Evolutionary conservation across 805 yeast species (phyloP).

Genomic region (Starmera pachycereana): DNA sequence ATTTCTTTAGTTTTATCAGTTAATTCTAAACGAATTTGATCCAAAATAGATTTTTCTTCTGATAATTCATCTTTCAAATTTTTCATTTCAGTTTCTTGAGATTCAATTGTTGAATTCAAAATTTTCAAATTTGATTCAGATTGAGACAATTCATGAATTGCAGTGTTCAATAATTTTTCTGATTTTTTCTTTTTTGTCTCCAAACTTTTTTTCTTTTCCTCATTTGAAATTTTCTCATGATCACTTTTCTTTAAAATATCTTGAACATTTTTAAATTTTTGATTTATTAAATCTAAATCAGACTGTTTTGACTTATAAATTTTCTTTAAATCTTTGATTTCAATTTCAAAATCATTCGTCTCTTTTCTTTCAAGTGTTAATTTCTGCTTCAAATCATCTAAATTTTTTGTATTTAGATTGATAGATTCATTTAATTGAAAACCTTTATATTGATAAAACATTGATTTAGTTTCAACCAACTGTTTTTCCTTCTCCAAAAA

Average conservation of each 20-base stretch:
- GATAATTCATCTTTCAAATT: slow-evolving; percentile 35
- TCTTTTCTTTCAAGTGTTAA: slow-evolving; percentile 33
- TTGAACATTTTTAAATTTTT: slow-evolving; percentile 22
- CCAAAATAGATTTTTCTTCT: slow-evolving; percentile 46
- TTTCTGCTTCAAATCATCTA: slow-evolving; percentile 30
- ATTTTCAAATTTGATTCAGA: slow-evolving; percentile 36
- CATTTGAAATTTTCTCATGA: slow-evolving; percentile 54
- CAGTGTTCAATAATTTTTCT: slow-evolving; percentile 39
- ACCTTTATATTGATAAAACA: slow-evolving; percentile 44
- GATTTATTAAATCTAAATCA: slow-evolving; percentile 14
- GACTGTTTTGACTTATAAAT: slow-evolving; percentile 18
- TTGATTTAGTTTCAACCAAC: slow-evolving; percentile 40
- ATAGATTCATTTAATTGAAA: slow-evolving; percentile 30
- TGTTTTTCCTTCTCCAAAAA: slow-evolving; percentile 58
- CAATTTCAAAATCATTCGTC: slow-evolving; percentile 28
- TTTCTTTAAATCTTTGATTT: slow-evolving; percentile 22
- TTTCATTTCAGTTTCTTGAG: slow-evolving; percentile 33
- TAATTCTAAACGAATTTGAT: slow-evolving; percentile 51
- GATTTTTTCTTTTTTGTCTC: slow-evolving; percentile 48
- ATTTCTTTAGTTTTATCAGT: slow-evolving; percentile 65
- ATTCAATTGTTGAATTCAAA: slow-evolving; percentile 33
- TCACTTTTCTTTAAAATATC: slow-evolving; percentile 33
- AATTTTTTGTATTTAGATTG: slow-evolving; percentile 25
- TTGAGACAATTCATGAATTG: slow-evolving; percentile 33
- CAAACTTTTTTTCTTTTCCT: slow-evolving; percentile 67